phyloP scores from a whole-genome alignment of 805 yeast genomes.

The Cyberlindnera xishuangbannaensis region DNA sequence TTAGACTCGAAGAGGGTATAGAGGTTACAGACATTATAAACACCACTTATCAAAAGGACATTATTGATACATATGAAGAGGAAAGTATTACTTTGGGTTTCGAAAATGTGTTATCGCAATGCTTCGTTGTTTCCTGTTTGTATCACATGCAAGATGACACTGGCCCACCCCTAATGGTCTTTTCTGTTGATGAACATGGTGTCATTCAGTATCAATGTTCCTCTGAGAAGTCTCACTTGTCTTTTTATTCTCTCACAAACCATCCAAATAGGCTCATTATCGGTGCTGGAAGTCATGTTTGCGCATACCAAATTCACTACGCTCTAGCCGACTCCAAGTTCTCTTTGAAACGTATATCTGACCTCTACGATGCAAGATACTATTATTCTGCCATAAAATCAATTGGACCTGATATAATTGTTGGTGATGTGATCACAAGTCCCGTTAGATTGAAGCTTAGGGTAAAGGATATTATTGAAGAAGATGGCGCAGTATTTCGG shows the following conservation, averaged over 20 bases:
- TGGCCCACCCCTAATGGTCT: conserved; percentile 27
- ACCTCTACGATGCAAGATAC: conserved; percentile 10
- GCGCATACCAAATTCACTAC: conserved; percentile 29
- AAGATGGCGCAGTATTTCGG: conserved; percentile 13
- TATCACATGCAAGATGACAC: conserved; percentile 29
- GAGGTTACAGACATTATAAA: conserved; percentile 24
- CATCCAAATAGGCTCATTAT: conserved; percentile 26
- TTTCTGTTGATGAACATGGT: conserved; percentile 32
- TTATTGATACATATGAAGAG: conserved; percentile 22
- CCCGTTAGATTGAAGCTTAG: conserved; percentile 10
- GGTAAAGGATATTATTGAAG: conserved; percentile 6
- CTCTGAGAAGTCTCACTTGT: conserved; percentile 13
- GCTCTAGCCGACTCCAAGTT: conserved; percentile 31
- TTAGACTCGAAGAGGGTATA: conserved; percentile 17
- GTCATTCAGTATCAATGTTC: conserved; percentile 24
- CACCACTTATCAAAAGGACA: conserved; percentile 15
- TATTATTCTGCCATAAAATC: conserved; percentile 15
- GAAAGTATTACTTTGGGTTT: conserved; percentile 26
- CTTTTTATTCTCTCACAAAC: conserved; percentile 24
- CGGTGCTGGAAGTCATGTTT: conserved; percentile 28
- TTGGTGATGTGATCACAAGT: conserved; percentile 18
- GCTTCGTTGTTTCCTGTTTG: conserved; percentile 31
- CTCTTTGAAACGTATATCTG: conserved; percentile 23
- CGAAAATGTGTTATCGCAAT: conserved; percentile 29
- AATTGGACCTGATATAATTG: conserved; percentile 17